A percentile compares a stretch with the other conserved stretches of the same genome.
Evolutionary conservation across 176 grass and related monocot species (phyloP).

Genomic region (Microstegium vimineum): DNA sequence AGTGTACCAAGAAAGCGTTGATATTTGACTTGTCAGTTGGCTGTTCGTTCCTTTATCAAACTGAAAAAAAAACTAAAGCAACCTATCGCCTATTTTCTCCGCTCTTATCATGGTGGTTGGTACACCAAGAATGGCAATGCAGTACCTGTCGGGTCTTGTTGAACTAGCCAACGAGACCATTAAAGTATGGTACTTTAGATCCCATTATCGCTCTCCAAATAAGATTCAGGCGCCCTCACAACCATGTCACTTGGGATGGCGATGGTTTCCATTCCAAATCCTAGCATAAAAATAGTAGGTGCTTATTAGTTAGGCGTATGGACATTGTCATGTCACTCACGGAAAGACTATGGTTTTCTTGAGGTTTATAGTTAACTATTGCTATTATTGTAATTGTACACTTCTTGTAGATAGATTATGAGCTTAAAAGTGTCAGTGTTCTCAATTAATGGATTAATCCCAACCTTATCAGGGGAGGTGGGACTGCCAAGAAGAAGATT

Average conservation of each 20-base stretch:
- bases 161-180: background rate
- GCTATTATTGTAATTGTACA: background rate
- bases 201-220: background rate
- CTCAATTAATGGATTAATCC: no score
- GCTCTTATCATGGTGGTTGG: slow-evolving; percentile 48
- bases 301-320: background rate
- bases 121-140: background rate
- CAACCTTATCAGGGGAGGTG: no score
- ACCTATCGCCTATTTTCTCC: slow-evolving; percentile 20
- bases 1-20: background rate
- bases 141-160: slow-evolving; percentile 14
- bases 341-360: background rate
- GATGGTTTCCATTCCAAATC: background rate
- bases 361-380: background rate
- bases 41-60: slow-evolving; percentile 34
- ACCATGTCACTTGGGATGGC: background rate
- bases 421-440: no score
- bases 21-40: slow-evolving; percentile 25
- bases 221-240: background rate
- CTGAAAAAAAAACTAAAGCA: slow-evolving; percentile 28
- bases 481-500: no score
- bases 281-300: background rate
- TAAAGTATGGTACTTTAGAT: background rate
- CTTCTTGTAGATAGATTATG: no score
- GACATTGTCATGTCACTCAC: background rate